Evolutionary conservation across 768 basidiomycete genomes (phyloP), one percentile per base, ranked within the genome.

Genomic region (Clavaria fumosa): DNA sequence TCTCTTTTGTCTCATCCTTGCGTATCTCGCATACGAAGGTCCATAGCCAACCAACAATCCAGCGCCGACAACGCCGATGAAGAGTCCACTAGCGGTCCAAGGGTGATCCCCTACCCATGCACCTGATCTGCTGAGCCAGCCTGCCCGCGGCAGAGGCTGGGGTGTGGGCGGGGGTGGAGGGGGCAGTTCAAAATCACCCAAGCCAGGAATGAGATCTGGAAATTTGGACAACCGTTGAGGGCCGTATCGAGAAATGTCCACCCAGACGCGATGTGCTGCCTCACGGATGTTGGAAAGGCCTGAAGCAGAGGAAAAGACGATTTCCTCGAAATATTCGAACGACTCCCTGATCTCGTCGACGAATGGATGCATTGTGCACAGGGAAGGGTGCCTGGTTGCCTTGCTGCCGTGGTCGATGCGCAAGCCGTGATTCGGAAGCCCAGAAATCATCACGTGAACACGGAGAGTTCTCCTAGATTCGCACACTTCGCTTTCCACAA

Each of bases 201-300:
- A 67, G 23, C 67, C 67, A 12, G 78, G 75, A 32, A 81, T 57
- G 38, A 68, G 57, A 9, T 66, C 65, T 26, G 62, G 64, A 42
- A 71, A 63, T 14, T 63, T 53, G 14, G 69, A 66, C 46, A 84
- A 64, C 31, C 69, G 67, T 10, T 24, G 18, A 12, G 79, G 82
- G 17, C 85, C 83, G 53, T 81, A 85, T 40, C 85, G 75, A 33
- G 79, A 67, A 43, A 89, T 71, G 50, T 89, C 84, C 17, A 71
- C 56, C 78, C 80, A 85, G 39, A 86, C 62, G 18, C 74, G 68
- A 45, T 79, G 67, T 15, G 76, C 55, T 21, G 72, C 66, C 42
- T 83, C 77, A 40, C 71, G 69, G 33, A 83, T 59, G 45, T 65
- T 70, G 27, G 75, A 72, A 32, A 83, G 58, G 47, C 72, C 70